phyloP scores from a whole-genome alignment of 108 stramenopile species.

The Cyclotella sp. region DNA sequence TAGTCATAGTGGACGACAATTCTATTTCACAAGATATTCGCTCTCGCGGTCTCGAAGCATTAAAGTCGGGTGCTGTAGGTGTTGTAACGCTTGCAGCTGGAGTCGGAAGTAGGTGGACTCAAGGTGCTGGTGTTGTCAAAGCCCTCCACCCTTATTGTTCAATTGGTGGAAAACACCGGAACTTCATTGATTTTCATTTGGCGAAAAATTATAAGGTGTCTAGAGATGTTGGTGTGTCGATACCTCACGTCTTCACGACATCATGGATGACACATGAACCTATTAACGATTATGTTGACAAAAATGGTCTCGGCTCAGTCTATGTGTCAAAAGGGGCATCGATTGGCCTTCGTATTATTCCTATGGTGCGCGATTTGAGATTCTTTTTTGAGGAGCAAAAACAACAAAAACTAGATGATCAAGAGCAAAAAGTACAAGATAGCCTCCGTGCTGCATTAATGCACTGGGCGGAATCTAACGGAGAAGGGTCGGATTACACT shows the following conservation, averaged over 20 bases:
- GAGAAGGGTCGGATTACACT: constrained; percentile 63
- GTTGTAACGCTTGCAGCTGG: constrained; percentile 66
- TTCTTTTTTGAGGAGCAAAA: constrained; percentile 63
- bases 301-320: constrained; percentile 42
- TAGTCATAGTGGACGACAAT: constrained; percentile 41
- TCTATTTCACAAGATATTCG: constrained; percentile 32
- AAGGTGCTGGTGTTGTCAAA: constrained; percentile 69
- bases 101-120: constrained; percentile 70
- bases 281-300: constrained; percentile 40
- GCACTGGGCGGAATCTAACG: constrained; percentile 56
- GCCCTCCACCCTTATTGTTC: constrained; percentile 64
- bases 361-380: constrained; percentile 56
- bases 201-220: constrained; percentile 63
- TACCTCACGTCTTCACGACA: constrained; percentile 64
- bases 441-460: constrained; percentile 53
- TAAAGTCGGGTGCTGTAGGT: constrained; percentile 54
- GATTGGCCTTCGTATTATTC: constrained; percentile 66
- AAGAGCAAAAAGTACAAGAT: constrained; percentile 62
- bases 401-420: constrained; percentile 63
- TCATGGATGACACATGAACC: constrained; percentile 69
- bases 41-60: constrained; percentile 50
- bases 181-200: constrained; percentile 65
- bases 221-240: constrained; percentile 37
- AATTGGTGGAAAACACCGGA: constrained; percentile 54
- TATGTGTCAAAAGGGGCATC: constrained; percentile 56